A percentile compares a stretch with the other conserved stretches of the same genome.
Evolutionary conservation across 768 basidiomycete genomes (phyloP).

Genomic region (Kwoniella pini): DNA sequence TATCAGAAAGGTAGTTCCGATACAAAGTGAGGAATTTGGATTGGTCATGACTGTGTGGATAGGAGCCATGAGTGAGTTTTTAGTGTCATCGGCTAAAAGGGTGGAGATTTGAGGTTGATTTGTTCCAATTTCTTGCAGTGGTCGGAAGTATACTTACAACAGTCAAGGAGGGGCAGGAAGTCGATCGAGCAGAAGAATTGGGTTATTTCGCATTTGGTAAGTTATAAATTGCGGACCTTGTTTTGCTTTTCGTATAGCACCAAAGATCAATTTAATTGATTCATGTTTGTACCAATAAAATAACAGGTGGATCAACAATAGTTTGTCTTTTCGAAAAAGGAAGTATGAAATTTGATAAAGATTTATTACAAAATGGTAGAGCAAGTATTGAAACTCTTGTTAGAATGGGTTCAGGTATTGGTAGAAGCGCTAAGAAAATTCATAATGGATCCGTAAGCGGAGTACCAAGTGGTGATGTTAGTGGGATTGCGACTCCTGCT

Average conservation of each 20-base stretch:
- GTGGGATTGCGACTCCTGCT: conserved; percentile 1
- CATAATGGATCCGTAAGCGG: background rate
- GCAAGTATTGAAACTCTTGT: conserved; percentile 88
- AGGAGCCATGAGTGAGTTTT: conserved; percentile 55
- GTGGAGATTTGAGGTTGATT: background rate
- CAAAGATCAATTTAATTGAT: no score
- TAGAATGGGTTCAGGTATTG: conserved; percentile 83
- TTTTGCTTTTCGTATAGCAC: no score
- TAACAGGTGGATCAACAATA: conserved; percentile 89
- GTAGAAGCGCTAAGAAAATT: conserved; percentile 49
- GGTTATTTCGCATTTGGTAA: conserved; percentile 93
- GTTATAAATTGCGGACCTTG: conserved; percentile 46
- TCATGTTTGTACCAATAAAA: no score
- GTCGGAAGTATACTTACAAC: conserved; percentile 86
- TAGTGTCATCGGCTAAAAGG: no score
- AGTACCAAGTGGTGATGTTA: background rate
- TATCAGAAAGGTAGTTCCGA: conserved; percentile 84
- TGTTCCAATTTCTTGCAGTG: conserved; percentile 35
- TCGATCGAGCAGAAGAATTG: conserved; percentile 84
- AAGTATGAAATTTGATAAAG: conserved; percentile 85
- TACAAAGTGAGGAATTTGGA: conserved; percentile 85
- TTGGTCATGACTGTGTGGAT: conserved; percentile 77
- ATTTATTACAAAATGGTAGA: conserved; percentile 76
- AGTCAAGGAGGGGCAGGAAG: conserved; percentile 75
- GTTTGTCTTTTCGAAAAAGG: conserved; percentile 87